Evolutionary conservation across 306 rosid genomes (phyloP).

Genomic region (Acacia melanoxylon): DNA sequence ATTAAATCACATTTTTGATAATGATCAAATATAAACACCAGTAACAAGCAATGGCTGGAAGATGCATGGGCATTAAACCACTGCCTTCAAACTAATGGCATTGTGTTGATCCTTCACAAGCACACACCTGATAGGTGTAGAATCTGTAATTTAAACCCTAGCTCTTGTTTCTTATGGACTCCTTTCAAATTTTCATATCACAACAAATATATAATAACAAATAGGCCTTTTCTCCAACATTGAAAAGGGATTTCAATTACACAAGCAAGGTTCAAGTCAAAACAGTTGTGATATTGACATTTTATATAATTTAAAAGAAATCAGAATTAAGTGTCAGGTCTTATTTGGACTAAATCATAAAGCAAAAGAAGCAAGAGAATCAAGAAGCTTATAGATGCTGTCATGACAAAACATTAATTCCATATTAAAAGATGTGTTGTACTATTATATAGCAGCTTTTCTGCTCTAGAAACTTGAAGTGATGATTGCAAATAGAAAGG

Average conservation of each 20-base stretch:
- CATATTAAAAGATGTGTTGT: not conserved
- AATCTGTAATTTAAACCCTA: not conserved
- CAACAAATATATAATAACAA: not conserved
- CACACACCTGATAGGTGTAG: not conserved
- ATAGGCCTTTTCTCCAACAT: not conserved
- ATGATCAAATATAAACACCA: not conserved
- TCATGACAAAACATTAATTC: not conserved
- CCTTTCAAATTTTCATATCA: not conserved
- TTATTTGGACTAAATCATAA: not conserved
- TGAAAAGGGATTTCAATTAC: not conserved
- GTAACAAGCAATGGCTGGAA: not conserved
- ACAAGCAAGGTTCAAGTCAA: not conserved
- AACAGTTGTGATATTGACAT: not conserved
- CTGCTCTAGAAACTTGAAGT: not conserved
- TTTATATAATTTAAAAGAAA: not conserved
- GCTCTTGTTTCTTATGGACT: not conserved
- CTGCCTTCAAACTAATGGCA: not conserved
- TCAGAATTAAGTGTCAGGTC: not conserved
- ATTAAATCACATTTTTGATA: not conserved
- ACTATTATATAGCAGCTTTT: not conserved
- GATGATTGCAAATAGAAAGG: not conserved
- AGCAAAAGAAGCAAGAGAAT: slow-evolving; percentile 2
- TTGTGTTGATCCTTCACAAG: not conserved
- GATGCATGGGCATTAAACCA: not conserved
- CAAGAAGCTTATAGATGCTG: not conserved